Base-by-base conservation (phyloP, 2,329 filamentous ascomycete genomes). In the Ophiostoma pallidulum region DNA sequence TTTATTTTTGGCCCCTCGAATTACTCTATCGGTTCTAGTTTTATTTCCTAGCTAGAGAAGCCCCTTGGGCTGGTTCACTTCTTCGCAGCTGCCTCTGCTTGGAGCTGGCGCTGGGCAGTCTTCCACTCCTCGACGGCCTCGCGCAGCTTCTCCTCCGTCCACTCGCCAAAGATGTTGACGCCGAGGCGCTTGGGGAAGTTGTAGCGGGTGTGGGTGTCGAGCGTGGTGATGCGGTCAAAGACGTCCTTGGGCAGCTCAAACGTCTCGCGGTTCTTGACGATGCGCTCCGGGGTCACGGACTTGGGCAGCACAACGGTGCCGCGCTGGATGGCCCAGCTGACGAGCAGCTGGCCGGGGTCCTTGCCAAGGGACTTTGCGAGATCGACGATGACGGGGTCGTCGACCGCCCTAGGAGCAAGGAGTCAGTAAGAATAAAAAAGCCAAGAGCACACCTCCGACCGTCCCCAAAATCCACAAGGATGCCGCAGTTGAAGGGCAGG, bases 311-410 rank as follows among this genome's bases (percentile, higher is more conserved):
- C 84, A 36, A 86, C 84, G 51, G 91, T 71, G 32, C 80, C 79
- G 39, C 84, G 75, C 73, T 94, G 87, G 14, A 87, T 92, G 20
- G 86, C 80, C 89, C 89, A 95, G 58, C 87, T 77, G 54, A 95
- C 73, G 51, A 94, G 74, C 20, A 94, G 74, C 74, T 95, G 88
- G 8, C 86, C 84, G 4, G 86, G 75, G 5, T 46, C 42, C 8
- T n/a, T 31, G 41, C 39, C 48, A 9, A 51, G 39, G 7, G 26
- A 9, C 35, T 46, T 28, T 24, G 51, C 51, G 19, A 51, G 32
- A 4, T 20, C 49, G 18, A 45, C 18, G 13, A 51, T 31, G 13
- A 41, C 36, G 8, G 38, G 39, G 19, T 49, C 40, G n/a, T 43
- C 49, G 16, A 51, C 24, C 29, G 39, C 43, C 0, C 41, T 44